Evolutionary conservation across 768 basidiomycete species (phyloP).

Genomic region (Psilocybe azurescens): DNA sequence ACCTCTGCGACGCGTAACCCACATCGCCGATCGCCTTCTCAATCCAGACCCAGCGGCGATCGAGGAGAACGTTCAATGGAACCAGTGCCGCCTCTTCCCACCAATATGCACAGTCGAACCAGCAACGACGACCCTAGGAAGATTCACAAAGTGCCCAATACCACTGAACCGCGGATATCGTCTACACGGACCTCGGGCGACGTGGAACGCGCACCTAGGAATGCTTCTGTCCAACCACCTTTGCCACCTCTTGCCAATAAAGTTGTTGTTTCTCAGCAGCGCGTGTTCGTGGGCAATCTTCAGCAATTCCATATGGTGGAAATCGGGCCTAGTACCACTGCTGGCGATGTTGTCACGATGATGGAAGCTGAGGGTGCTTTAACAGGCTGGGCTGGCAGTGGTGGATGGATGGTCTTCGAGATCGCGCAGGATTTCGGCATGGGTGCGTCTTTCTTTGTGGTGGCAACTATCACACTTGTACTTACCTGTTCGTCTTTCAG

Average conservation of each 20-base stretch:
- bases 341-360: conserved; percentile 72
- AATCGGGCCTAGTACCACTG: conserved; percentile 67
- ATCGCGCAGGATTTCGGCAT: conserved; percentile 90
- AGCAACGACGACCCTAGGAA: conserved; percentile 28
- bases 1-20: not conserved
- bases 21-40: conserved; percentile 15
- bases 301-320: conserved; percentile 80
- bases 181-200: conserved; percentile 35
- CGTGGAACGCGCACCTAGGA: conserved; percentile 25
- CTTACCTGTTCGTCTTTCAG: conserved; percentile 43
- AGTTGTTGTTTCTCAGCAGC: conserved; percentile 54
- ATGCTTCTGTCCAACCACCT: conserved; percentile 4
- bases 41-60: conserved; percentile 9
- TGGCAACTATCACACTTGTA: not conserved
- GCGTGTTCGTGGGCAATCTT: conserved; percentile 79
- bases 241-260: conserved; percentile 9
- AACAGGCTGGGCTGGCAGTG: conserved; percentile 58
- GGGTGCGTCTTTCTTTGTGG: conserved; percentile 56
- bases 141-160: conserved; percentile 17
- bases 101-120: conserved; percentile 3
- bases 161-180: conserved; percentile 8
- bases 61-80: conserved; percentile 14
- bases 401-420: conserved; percentile 91
- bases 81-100: conserved; percentile 30
- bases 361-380: conserved; percentile 73